Evolutionary conservation across 768 basidiomycete species (phyloP), one percentile per base, ranked within the genome.

Genomic region (Suillus ampliporus): DNA sequence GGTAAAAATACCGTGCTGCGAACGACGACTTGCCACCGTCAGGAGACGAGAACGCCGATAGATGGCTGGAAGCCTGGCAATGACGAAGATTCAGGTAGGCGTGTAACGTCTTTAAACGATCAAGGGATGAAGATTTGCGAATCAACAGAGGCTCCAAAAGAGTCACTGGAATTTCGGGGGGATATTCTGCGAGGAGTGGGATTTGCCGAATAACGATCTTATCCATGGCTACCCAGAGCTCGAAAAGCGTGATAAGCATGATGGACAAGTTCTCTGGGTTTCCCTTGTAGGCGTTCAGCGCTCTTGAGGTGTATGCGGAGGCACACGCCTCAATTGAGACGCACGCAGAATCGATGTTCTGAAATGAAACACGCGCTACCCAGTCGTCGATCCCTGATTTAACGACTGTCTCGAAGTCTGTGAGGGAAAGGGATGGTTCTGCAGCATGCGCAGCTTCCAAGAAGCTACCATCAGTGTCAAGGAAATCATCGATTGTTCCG

Each of bases 241-340:
- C 79, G 26, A 72, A 21, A 10, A 51, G 58, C 4, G 71, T 72
- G 47, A 86, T 69, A 44, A 85, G 63, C 76, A 85, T 80, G 2
- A 79, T 60, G 0, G 83, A 84, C 6, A 72, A 47, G 31, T 72
- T 65, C 54, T 83, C 81, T 2, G 82, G 77, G 40, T 76, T 80
- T 13, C 64, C 62, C 14, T 57, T 46, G 51, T 81, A 82, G 1
- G 60, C 58, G 1, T 17, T 26, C 43, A 44, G 26, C 0, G 81
- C 76, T 0, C 70, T 46, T 1, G 63, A 64, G 1, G 70, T 68
- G 47, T 82, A 78, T 8, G 63, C 48, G n/a, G 57, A 54, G 10
- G 72, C 73, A 38, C 72, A 73, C 1, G 65, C 44, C 57, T 68
- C 71, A 14, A 72, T 61, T 15, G 57, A 31, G 8, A 50, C 52